Conservation (phyloP, 768 basidiomycete genomes). For the Tricholomella constricta region DNA sequence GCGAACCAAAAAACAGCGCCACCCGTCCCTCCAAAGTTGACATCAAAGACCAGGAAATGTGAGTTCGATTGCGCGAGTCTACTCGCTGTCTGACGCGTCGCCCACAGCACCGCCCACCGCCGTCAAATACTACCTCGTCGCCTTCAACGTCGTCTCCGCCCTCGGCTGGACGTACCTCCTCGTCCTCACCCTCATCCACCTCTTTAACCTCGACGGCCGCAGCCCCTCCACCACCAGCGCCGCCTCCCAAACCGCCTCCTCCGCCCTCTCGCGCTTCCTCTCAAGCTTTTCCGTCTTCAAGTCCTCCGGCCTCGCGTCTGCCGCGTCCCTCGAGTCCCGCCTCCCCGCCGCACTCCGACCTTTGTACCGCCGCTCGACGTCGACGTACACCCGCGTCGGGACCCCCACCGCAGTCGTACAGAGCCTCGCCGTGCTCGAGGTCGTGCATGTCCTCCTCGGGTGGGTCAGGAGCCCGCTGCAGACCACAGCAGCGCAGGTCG, state of each 20-base stretch:
- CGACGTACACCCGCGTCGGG: constrained; percentile 66
- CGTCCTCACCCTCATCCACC: constrained; percentile 49
- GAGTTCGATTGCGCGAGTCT: background rate
- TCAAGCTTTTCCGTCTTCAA: constrained; percentile 37
- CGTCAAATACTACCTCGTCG: constrained; percentile 64
- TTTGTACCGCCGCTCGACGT: constrained; percentile 51
- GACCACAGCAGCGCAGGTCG: constrained; percentile 80
- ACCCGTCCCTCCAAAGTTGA: constrained; percentile 3
- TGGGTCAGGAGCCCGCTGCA: constrained; percentile 76
- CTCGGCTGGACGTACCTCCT: constrained; percentile 79
- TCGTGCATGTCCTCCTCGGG: constrained; percentile 76
- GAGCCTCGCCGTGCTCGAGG: constrained; percentile 80
- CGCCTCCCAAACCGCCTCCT: constrained; percentile 34
- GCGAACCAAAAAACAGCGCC: constrained; percentile 1
- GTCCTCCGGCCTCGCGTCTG: constrained; percentile 23
- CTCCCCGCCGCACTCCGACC: constrained; percentile 43
- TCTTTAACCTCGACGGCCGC: constrained; percentile 46
- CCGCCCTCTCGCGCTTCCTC: constrained; percentile 37
- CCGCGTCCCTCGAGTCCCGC: constrained; percentile 34
- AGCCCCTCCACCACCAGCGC: constrained; percentile 27
- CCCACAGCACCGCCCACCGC: constrained; percentile 24
- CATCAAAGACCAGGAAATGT: constrained; percentile 8
- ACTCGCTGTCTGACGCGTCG: background rate
- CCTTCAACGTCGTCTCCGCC: constrained; percentile 78
- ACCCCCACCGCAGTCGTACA: constrained; percentile 71